Evolutionary conservation across 495 filamentous ascomycete genomes (phyloP).

Genomic region (Arthonia radiata): DNA sequence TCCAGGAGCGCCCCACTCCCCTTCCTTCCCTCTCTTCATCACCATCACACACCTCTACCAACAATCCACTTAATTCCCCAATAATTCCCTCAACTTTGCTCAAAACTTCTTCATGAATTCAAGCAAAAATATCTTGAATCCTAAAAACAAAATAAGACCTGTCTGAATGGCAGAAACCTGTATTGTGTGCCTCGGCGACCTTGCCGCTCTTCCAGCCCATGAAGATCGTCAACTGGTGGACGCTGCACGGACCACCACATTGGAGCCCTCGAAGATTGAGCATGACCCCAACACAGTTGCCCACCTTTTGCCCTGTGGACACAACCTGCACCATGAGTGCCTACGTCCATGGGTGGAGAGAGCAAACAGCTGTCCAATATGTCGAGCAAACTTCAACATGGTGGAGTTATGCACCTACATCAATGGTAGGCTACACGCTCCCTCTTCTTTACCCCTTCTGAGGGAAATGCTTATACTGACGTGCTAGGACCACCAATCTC

Average conservation of each 20-base stretch:
- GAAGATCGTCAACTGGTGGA: constrained; percentile 22
- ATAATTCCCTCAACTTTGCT: too few species aligned
- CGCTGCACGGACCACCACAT: constrained; percentile 8
- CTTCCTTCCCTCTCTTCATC: too few species aligned
- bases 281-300: constrained; percentile 29
- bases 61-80: too few species aligned
- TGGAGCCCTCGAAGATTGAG: constrained; percentile 4
- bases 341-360: constrained; percentile 80
- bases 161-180: constrained; percentile 64
- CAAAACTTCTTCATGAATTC: too few species aligned
- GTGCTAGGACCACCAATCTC: constrained; percentile 43
- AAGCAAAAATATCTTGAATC: constrained; percentile 1
- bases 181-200: constrained; percentile 86
- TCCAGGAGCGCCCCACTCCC: too few species aligned
- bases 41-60: too few species aligned
- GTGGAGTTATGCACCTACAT: constrained; percentile 58
- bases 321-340: constrained; percentile 78
- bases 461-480: constrained; percentile 8
- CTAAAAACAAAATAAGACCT: constrained; percentile 4
- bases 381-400: constrained; percentile 67
- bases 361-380: constrained; percentile 95
- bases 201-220: constrained; percentile 34
- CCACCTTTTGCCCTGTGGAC: constrained; percentile 50
- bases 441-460: constrained; percentile 1
- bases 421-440: constrained; percentile 35